Conservation (phyloP, 768 basidiomycete genomes). For the Sporobolomyces phaffii region DNA sequence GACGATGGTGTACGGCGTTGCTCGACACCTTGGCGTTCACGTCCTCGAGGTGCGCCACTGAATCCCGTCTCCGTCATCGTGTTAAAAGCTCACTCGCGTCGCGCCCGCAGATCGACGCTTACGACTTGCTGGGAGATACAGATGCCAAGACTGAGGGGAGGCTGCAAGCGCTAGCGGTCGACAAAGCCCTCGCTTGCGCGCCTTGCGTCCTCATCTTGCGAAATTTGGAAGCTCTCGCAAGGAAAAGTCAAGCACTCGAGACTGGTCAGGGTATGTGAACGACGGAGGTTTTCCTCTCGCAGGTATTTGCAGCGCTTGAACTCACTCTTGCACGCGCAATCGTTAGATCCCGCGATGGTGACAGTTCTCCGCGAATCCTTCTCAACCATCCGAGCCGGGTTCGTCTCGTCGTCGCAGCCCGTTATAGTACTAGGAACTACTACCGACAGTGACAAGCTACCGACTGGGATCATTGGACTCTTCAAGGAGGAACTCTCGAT, state of each 20-base stretch:
- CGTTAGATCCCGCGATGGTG: constrained; percentile 61
- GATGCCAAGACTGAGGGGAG: constrained; percentile 67
- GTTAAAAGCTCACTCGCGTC: neutral
- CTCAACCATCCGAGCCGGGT: constrained; percentile 54
- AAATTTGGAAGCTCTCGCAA: constrained; percentile 70
- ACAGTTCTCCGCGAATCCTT: constrained; percentile 62
- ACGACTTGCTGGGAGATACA: constrained; percentile 70
- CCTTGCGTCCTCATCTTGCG: constrained; percentile 79
- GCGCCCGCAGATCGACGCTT: constrained; percentile 69
- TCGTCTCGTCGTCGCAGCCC: constrained; percentile 62
- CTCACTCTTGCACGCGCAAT: too few relatives aligned
- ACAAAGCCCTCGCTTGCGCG: constrained; percentile 67
- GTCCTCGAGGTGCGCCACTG: constrained; percentile 59
- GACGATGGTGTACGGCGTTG: constrained; percentile 52
- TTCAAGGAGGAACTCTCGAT: constrained; percentile 82
- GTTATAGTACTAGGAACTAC: constrained; percentile 71
- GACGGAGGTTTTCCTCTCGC: too few relatives aligned
- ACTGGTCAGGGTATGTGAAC: constrained; percentile 59
- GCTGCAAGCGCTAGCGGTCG: constrained; percentile 61
- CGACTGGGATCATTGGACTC: constrained; percentile 57
- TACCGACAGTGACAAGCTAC: constrained; percentile 60
- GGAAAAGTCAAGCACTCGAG: constrained; percentile 61
- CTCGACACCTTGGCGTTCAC: constrained; percentile 62
- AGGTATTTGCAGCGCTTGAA: too few relatives aligned
- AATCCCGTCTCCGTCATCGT: too few relatives aligned